Conservation (phyloP, 169 alveolate genomes). For the Plasmodium ovale region DNA sequence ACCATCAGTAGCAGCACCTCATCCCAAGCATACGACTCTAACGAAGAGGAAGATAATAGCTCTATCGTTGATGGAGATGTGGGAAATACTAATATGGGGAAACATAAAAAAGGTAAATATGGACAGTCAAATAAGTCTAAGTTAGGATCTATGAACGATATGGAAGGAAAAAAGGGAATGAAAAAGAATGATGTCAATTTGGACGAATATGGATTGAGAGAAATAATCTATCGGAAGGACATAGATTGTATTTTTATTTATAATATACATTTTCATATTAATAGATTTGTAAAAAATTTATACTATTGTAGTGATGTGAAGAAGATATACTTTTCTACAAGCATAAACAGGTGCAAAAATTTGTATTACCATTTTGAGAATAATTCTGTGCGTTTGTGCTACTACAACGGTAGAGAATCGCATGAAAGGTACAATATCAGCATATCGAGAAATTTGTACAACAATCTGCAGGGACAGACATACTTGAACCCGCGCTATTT, state of each 20-base stretch:
- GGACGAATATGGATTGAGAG: constrained; percentile 59
- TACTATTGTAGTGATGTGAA: constrained; percentile 76
- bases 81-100: neutral
- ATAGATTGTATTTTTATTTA: constrained; percentile 64
- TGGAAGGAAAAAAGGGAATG: constrained; percentile 6
- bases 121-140: neutral
- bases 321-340: constrained; percentile 60
- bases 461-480: constrained; percentile 62
- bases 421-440: constrained; percentile 41
- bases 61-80: neutral
- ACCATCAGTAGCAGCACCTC: neutral
- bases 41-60: neutral
- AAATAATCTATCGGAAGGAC: constrained; percentile 74
- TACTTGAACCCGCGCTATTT: constrained; percentile 51
- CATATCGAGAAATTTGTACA: constrained; percentile 72
- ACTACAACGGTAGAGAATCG: constrained; percentile 37
- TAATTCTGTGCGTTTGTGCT: constrained; percentile 73
- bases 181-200: constrained; percentile 10
- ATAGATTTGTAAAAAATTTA: constrained; percentile 58
- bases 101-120: neutral
- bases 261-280: constrained; percentile 42
- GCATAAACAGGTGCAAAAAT: constrained; percentile 69
- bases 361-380: constrained; percentile 74
- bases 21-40: neutral
- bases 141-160: neutral